phyloP scores from a whole-genome alignment of 2,329 filamentous ascomycete genomes.

The Hypoxylon sp. region DNA sequence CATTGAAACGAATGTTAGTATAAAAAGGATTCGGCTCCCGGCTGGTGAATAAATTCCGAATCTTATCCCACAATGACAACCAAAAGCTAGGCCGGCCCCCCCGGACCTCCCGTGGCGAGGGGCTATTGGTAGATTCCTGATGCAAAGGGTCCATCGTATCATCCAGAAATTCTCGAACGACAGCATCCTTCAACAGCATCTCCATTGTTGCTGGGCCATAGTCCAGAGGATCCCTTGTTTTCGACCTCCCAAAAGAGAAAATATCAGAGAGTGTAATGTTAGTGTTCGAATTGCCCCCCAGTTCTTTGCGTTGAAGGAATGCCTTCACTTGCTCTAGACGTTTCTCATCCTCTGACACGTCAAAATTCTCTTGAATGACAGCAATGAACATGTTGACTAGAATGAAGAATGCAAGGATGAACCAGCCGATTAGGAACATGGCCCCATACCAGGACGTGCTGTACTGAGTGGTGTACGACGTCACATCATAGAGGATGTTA shows the following conservation, averaged over 20 bases:
- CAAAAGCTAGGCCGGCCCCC: constrained; percentile 69
- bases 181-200: constrained; percentile 95
- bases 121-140: constrained; percentile 54
- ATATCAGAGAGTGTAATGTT: constrained; percentile 83
- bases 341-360: constrained; percentile 98
- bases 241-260: constrained; percentile 71
- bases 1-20: constrained; percentile 76
- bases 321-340: constrained; percentile 95
- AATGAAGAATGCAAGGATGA: constrained; percentile 94
- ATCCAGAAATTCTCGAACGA: constrained; percentile 94
- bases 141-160: constrained; percentile 68
- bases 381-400: constrained; percentile 99
- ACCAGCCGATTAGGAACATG: constrained; percentile 93
- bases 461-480: constrained; percentile 71
- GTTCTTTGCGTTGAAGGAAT: constrained; percentile 90
- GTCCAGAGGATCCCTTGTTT: constrained; percentile 84
- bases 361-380: constrained; percentile 99
- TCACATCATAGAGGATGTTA: constrained; percentile 83
- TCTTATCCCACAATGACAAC: constrained; percentile 70
- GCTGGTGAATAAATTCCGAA: constrained; percentile 68
- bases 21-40: constrained; percentile 96
- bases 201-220: constrained; percentile 93
- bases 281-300: constrained; percentile 74
- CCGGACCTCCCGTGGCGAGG: constrained; percentile 55
- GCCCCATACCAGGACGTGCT: constrained; percentile 93